Evolutionary conservation across 148 eudicot species (phyloP), one percentile per base, ranked within the genome.

Genomic region (Rhododendron ovatum): DNA sequence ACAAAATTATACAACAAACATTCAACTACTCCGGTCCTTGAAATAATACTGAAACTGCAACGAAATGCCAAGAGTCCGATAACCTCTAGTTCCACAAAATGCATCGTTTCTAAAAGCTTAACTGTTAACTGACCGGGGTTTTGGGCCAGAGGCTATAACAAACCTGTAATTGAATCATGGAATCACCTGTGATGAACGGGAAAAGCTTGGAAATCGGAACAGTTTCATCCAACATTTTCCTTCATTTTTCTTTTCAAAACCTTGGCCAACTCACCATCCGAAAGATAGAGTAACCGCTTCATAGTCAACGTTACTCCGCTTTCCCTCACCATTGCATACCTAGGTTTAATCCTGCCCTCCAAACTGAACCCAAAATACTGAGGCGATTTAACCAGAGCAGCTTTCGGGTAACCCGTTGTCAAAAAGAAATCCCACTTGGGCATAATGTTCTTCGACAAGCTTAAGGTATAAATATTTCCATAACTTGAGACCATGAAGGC

Each of bases 311-410:
- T 55, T 55, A 55, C 61, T 55, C 61, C 7, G 61, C 61, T 55
- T 3, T 91, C 86, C 73, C 10, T 88, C 73, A 94, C 88, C 53
- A 90, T 87, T 83, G 92, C 93, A 88, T 86, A 90, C 89, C 98
- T 90, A 43, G 98, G 96, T 87, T 91, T 95, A 67, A 95, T 94
- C 89, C 98, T 93, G 47, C 85, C 91, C 87, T 91, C 94, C 81
- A 95, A 88, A 87, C 96, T 94, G 89, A 94, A 95, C 74, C 96
- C 98, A 69, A 95, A 95, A 90, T 87, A 95, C 50, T 94, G 98
- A 76, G 98, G 96, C 84, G 93, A 95, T 77, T 93, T 93, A 79
- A 95, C 89, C 85, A 95, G 88, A 63, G 92, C 98, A 26, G 94
- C 87, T 84, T 35, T 88, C 18, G 94, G 95, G 80, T 94, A 95